phyloP scores from a whole-genome alignment of 768 basidiomycete species.

The Boletus insuetus region DNA sequence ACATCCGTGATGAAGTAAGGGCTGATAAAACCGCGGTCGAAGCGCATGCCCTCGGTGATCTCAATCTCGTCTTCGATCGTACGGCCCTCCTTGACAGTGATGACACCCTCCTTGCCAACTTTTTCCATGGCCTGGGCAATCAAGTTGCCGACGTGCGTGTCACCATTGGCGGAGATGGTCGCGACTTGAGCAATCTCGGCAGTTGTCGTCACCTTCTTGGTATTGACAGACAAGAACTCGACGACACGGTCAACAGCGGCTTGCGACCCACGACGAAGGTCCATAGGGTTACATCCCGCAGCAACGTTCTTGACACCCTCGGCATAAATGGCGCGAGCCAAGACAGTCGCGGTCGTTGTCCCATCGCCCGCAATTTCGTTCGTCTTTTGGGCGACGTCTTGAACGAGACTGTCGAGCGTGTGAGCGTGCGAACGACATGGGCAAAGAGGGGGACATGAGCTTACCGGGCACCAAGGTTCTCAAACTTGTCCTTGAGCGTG shows the following conservation, averaged over 20 bases:
- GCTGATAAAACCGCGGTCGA: conserved; percentile 97
- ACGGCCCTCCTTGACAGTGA: conserved; percentile 98
- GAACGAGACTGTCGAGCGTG: conserved; percentile 62
- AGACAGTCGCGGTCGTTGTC: conserved; percentile 84
- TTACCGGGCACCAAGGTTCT: conserved; percentile 97
- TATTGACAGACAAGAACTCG: conserved; percentile 81
- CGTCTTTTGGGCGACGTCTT: conserved; percentile 95
- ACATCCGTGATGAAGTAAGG: conserved; percentile 99
- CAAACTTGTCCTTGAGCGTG: conserved; percentile 93
- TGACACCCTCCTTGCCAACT: conserved; percentile 99
- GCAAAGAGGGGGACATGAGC: conserved; percentile 20
- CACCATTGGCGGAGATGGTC: conserved; percentile 85
- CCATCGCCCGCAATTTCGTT: conserved; percentile 98
- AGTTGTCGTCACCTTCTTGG: conserved; percentile 93
- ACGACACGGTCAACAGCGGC: conserved; percentile 96
- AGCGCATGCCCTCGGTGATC: conserved; percentile 99
- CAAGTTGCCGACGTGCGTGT: conserved; percentile 74
- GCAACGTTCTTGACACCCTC: conserved; percentile 99
- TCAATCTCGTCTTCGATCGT: conserved; percentile 99
- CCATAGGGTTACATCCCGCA: conserved; percentile 99
- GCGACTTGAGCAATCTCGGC: conserved; percentile 99
- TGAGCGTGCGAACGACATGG: conserved; percentile 4
- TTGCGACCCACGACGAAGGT: conserved; percentile 96
- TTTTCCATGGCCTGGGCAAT: conserved; percentile 75
- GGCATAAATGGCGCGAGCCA: conserved; percentile 95